phyloP scores from a whole-genome alignment of 2,329 filamentous ascomycete species.

The Fusarium pseudonygamai region DNA sequence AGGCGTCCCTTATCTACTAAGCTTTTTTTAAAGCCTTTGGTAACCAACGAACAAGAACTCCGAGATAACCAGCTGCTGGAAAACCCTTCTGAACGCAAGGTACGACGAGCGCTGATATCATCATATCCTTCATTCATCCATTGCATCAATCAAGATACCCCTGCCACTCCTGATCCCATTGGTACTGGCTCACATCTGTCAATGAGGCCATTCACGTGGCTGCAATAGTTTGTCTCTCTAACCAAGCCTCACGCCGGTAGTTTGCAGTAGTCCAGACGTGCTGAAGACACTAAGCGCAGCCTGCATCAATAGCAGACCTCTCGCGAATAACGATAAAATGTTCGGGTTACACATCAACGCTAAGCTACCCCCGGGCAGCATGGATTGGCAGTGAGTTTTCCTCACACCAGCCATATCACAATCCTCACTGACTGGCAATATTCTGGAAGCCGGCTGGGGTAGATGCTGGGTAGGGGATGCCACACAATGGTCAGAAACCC shows the following conservation, averaged over 20 bases:
- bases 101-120: fast-evolving
- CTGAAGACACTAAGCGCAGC: not conserved
- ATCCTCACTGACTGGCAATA: no score
- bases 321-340: not conserved
- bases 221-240: not conserved
- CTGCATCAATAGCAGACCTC: not conserved
- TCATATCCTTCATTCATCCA: not conserved
- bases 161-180: not conserved
- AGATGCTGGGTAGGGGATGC: not conserved
- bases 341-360: not conserved
- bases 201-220: not conserved
- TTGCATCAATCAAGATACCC: no score
- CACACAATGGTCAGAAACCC: not conserved
- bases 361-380: not conserved
- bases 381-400: no score
- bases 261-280: not conserved
- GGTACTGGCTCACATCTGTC: not conserved
- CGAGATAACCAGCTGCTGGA: fast-evolving
- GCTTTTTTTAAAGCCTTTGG: no score
- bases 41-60: fast-evolving
- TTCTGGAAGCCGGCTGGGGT: not conserved
- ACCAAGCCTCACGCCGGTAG: not conserved
- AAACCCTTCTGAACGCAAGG: fast-evolving
- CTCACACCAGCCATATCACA: not conserved
- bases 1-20: not conserved